phyloP scores from a whole-genome alignment of 2,329 filamentous ascomycete species.

The Cladorrhinum sp. region DNA sequence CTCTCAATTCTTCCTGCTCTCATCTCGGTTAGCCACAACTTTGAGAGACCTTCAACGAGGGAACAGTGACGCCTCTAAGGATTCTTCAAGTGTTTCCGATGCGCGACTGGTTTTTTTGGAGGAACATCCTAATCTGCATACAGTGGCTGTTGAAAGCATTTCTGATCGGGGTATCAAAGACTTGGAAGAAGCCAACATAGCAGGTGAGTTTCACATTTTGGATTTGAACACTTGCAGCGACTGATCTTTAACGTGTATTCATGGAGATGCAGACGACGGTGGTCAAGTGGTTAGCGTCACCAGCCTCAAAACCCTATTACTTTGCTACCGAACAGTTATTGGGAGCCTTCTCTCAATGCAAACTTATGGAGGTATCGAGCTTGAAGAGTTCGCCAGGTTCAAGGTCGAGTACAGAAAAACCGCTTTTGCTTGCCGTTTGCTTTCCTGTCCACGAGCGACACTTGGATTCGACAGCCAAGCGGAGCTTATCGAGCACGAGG shows the following conservation, averaged over 20 bases:
- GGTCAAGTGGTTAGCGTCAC: no score
- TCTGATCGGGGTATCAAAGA: background rate
- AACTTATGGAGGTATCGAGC: constrained; percentile 1
- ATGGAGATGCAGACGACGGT: no score
- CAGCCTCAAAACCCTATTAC: background rate
- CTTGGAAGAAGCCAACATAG: no score
- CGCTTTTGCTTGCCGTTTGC: constrained; percentile 20
- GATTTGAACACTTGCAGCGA: no score
- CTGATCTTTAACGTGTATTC: no score
- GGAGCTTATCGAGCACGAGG: constrained; percentile 18
- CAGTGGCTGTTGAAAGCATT: background rate
- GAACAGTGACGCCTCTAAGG: constrained; percentile 8
- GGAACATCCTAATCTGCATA: background rate
- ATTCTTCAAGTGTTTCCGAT: constrained; percentile 10
- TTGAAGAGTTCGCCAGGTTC: constrained; percentile 21
- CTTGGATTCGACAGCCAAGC: constrained; percentile 22
- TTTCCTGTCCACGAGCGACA: constrained; percentile 19
- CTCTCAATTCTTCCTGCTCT: background rate
- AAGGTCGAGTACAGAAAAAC: constrained; percentile 13
- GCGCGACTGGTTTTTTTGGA: background rate
- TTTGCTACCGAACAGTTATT: constrained; percentile 12
- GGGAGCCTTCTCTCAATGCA: constrained; percentile 7
- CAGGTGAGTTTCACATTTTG: no score
- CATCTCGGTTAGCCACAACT: background rate
- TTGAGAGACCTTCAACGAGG: background rate